Percentiles rank a stretch among this genome's conserved stretches.
phyloP scores from a whole-genome alignment of 768 basidiomycete species.

The Mycena indigotica region DNA sequence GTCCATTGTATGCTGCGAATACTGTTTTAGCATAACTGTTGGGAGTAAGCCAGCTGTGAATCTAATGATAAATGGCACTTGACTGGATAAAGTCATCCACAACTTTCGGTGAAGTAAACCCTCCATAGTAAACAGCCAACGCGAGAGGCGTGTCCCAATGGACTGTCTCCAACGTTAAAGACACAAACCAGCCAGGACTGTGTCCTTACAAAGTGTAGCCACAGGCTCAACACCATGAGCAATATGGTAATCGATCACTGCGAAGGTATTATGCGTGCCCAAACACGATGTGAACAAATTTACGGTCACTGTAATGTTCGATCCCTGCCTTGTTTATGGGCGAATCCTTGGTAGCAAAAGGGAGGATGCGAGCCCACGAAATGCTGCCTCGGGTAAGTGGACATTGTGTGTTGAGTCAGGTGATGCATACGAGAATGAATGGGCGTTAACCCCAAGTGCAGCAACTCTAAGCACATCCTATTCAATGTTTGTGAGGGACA shows the following conservation, averaged over 20 bases:
- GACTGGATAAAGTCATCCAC: conserved; percentile 53
- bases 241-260: conserved; percentile 50
- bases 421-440: conserved; percentile 48
- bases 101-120: conserved; percentile 47
- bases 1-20: conserved; percentile 50
- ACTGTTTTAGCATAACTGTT: conserved; percentile 50
- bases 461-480: conserved; percentile 48
- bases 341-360: conserved; percentile 50
- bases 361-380: conserved; percentile 54
- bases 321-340: conserved; percentile 52
- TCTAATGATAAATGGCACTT: neutral
- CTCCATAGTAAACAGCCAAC: conserved; percentile 50
- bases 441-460: conserved; percentile 53
- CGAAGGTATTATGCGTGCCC: conserved; percentile 1
- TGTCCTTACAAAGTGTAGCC: conserved; percentile 50
- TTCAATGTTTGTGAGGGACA: neutral
- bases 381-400: conserved; percentile 35
- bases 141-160: conserved; percentile 55
- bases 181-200: neutral
- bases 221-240: conserved; percentile 46
- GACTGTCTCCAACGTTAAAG: conserved; percentile 30
- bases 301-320: conserved; percentile 47
- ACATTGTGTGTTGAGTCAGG: neutral
- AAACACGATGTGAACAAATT: conserved; percentile 7
- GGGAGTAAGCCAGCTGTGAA: neutral